phyloP scores from a whole-genome alignment of 768 basidiomycete genomes.

The Xanthoconium stramineum region DNA sequence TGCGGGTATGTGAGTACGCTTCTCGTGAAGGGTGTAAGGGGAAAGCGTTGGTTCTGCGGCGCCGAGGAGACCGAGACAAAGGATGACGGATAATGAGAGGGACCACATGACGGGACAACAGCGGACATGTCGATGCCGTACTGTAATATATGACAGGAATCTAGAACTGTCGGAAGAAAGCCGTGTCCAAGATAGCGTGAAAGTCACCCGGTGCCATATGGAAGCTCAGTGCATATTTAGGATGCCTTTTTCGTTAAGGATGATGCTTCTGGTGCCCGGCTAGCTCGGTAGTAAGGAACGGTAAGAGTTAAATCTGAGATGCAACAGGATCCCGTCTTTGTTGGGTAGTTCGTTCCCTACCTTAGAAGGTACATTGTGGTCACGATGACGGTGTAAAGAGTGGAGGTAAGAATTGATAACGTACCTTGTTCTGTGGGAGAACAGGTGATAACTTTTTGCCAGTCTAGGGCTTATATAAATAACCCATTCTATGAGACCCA shows the following conservation, averaged over 20 bases:
- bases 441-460: too few species aligned
- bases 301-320: too few species aligned
- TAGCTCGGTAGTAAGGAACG: too few species aligned
- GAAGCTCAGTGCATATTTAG: neutral
- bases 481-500: too few species aligned
- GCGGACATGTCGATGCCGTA: neutral
- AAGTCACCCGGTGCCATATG: neutral
- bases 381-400: too few species aligned
- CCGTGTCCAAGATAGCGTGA: neutral
- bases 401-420: too few species aligned
- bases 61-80: neutral
- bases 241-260: neutral
- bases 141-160: neutral
- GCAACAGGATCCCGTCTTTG: too few species aligned
- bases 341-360: too few species aligned
- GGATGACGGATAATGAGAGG: slow-evolving; percentile 12
- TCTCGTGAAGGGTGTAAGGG: neutral
- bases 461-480: too few species aligned
- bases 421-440: too few species aligned
- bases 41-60: neutral
- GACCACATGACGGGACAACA: slow-evolving; percentile 11
- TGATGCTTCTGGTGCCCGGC: too few species aligned
- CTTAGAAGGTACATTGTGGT: too few species aligned
- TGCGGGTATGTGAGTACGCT: slow-evolving; percentile 8
- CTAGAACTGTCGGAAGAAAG: slow-evolving; percentile 13